Evolutionary conservation across 1,139 yeast genomes (phyloP).

Genomic region (Ogataea hybrid): DNA sequence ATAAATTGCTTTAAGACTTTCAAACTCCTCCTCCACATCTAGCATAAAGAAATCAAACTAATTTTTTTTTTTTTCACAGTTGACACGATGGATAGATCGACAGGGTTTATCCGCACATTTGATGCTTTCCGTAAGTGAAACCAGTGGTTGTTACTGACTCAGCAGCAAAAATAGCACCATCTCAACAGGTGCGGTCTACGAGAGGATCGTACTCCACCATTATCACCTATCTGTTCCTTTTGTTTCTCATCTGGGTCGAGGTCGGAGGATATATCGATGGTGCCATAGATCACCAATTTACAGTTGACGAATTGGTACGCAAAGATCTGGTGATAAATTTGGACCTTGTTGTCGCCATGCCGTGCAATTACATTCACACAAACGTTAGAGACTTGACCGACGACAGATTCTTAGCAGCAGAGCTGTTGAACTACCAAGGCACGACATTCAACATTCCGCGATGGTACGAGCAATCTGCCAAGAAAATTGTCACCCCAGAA

Average conservation of each 20-base stretch:
- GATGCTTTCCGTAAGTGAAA: conserved; percentile 76
- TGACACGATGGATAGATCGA: conserved; percentile 26
- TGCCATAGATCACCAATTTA: conserved; percentile 71
- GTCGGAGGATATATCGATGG: conserved; percentile 87
- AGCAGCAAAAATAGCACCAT: conserved; percentile 72
- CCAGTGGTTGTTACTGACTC: not conserved
- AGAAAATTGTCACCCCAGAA: conserved; percentile 58
- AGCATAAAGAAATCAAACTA: conserved; percentile 1
- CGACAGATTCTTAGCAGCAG: conserved; percentile 77
- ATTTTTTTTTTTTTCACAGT: conserved; percentile 1
- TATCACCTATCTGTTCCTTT: conserved; percentile 54
- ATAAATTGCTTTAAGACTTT: conserved; percentile 47
- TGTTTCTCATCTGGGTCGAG: conserved; percentile 81
- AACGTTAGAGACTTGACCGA: conserved; percentile 75
- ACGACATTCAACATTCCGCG: conserved; percentile 53
- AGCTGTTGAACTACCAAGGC: conserved; percentile 67
- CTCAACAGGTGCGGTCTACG: conserved; percentile 69
- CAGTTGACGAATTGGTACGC: conserved; percentile 63
- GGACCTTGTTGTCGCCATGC: conserved; percentile 81
- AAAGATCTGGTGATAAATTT: conserved; percentile 67
- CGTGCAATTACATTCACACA: conserved; percentile 73
- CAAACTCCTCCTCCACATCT: conserved; percentile 41
- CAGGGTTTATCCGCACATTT: conserved; percentile 53
- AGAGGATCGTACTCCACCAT: conserved; percentile 80
- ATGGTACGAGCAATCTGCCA: conserved; percentile 45